Evolutionary conservation across 495 filamentous ascomycete species (phyloP).

Genomic region (Hyaloscypha hepaticicola): DNA sequence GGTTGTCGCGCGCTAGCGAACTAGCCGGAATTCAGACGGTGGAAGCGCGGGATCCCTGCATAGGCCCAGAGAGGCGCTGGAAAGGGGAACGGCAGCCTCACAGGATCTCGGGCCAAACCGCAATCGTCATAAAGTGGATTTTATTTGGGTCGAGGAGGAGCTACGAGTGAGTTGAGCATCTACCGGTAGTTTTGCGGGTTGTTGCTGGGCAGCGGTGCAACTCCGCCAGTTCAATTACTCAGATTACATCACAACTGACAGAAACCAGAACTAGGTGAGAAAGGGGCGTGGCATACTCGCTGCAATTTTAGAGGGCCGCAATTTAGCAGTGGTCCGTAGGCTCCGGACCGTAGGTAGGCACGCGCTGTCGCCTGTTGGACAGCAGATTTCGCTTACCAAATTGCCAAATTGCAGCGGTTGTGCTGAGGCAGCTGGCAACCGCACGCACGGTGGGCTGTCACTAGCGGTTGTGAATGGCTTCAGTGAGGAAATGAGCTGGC

Average conservation of each 20-base stretch:
- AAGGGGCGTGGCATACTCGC: background rate
- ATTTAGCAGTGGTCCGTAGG: background rate
- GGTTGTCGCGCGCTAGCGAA: background rate
- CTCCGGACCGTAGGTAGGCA: too few species aligned
- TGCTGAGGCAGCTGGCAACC: too few species aligned
- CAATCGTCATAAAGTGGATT: too few species aligned
- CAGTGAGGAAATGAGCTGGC: background rate
- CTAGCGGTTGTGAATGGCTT: background rate
- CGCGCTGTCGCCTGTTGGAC: too few species aligned
- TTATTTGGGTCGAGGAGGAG: background rate
- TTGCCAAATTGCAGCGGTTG: constrained; percentile 1
- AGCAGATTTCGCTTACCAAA: too few species aligned
- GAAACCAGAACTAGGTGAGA: background rate
- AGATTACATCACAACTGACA: too few species aligned
- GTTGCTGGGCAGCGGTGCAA: background rate
- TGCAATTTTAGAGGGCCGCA: background rate
- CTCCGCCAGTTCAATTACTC: too few species aligned
- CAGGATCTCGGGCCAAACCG: background rate
- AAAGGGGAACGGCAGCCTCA: background rate
- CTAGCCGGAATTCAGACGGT: background rate
- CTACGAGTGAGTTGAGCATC: too few species aligned
- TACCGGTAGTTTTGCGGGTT: background rate
- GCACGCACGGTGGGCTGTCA: background rate
- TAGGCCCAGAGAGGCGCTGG: background rate
- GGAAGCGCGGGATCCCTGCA: background rate